A percentile compares a stretch with the other conserved stretches of the same genome.
phyloP scores from a whole-genome alignment of 768 basidiomycete species.

The Amanita molliuscula region DNA sequence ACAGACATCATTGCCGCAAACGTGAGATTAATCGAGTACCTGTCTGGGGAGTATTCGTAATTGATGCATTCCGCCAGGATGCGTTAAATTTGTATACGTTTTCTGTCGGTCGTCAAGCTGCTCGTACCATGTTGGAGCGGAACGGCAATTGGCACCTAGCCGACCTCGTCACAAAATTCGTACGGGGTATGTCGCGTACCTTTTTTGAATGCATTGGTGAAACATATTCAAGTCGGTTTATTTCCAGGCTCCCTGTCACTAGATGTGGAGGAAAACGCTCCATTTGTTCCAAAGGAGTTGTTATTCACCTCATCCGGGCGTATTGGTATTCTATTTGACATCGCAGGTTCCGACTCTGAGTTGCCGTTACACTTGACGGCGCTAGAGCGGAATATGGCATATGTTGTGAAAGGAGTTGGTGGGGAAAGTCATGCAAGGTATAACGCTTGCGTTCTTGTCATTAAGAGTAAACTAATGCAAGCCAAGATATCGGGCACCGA shows the following conservation, averaged over 20 bases:
- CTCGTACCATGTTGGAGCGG: slow-evolving; percentile 40
- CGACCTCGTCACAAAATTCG: slow-evolving; percentile 70
- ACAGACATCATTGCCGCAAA: slow-evolving; percentile 63
- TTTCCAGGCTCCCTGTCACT: slow-evolving; percentile 43
- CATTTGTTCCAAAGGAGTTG: slow-evolving; percentile 47
- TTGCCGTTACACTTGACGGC: slow-evolving; percentile 50
- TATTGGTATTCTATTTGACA: slow-evolving; percentile 62
- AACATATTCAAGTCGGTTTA: neutral
- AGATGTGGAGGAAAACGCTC: slow-evolving; percentile 29
- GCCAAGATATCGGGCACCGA: slow-evolving; percentile 31
- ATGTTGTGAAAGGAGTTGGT: slow-evolving; percentile 39
- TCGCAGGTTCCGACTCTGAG: slow-evolving; percentile 30
- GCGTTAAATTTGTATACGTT: slow-evolving; percentile 62
- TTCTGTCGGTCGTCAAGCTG: slow-evolving; percentile 32
- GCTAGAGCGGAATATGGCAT: slow-evolving; percentile 67
- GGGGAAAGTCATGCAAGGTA: slow-evolving; percentile 55
- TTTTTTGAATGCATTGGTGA: neutral
- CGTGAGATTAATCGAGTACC: slow-evolving; percentile 30
- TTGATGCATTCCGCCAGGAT: slow-evolving; percentile 29
- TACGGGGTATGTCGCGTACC: slow-evolving; percentile 36
- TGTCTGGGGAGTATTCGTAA: slow-evolving; percentile 1
- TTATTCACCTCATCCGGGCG: slow-evolving; percentile 75
- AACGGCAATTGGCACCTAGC: slow-evolving; percentile 67
- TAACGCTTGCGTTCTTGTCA: slow-evolving; percentile 8
- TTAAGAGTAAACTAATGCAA: neutral